Conservation (phyloP, 352 stramenopile species). For the Aphanomyces invadans region DNA sequence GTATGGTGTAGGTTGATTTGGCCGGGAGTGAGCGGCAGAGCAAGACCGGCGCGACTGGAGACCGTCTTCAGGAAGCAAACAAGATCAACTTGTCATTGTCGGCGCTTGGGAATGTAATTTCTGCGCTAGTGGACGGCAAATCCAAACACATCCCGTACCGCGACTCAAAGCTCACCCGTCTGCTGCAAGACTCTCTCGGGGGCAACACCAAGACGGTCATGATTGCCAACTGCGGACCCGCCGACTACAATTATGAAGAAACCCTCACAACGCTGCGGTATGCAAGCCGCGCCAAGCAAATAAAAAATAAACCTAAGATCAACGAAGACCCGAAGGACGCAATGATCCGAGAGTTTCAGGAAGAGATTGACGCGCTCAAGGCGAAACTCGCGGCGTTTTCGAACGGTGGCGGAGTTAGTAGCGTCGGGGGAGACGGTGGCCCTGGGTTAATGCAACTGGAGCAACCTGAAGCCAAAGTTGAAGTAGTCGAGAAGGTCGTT, state of each 20-base stretch:
- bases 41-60: conserved; percentile 94
- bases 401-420: conserved; percentile 23
- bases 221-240: conserved; percentile 94
- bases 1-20: conserved; percentile 62
- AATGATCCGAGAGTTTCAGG: conserved; percentile 96
- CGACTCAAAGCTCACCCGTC: conserved; percentile 90
- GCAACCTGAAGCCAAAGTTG: conserved; percentile 12
- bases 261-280: conserved; percentile 93
- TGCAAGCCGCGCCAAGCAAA: conserved; percentile 98
- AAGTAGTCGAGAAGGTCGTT: conserved; percentile 78
- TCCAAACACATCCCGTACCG: conserved; percentile 93
- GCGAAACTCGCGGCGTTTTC: conserved; percentile 55
- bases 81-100: conserved; percentile 93
- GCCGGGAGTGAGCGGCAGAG: conserved; percentile 88
- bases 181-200: conserved; percentile 91
- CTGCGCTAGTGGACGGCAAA: conserved; percentile 36
- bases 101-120: conserved; percentile 89
- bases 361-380: conserved; percentile 94
- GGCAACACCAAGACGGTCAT: conserved; percentile 97
- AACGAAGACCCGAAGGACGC: conserved; percentile 98
- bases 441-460: conserved; percentile 13
- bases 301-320: conserved; percentile 98
- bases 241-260: conserved; percentile 97
- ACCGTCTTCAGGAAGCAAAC: conserved; percentile 91
- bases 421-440: conserved; percentile 7